Evolutionary conservation across 192 early-diverging fungal genomes (phyloP).

Genomic region (Umbelopsis sp.): DNA sequence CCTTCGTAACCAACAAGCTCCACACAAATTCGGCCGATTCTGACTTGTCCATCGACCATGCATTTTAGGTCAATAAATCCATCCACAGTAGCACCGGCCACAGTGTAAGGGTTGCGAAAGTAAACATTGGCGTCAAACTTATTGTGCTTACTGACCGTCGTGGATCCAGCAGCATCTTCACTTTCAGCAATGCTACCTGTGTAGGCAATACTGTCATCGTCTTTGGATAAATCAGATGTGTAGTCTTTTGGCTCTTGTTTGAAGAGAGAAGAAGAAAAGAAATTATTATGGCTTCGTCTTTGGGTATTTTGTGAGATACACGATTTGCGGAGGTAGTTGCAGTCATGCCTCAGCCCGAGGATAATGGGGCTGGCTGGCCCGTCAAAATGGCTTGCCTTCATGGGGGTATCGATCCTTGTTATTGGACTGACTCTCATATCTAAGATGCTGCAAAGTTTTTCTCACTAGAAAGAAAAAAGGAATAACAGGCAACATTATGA

Average conservation of each 20-base stretch:
- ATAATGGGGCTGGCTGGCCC: not conserved
- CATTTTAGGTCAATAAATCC: conserved; percentile 3
- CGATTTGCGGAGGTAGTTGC: not conserved
- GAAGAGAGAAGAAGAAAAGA: conserved; percentile 6
- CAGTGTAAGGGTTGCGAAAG: not conserved
- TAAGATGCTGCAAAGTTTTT: not conserved
- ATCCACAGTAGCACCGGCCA: not conserved
- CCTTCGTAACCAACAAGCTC: conserved; percentile 8
- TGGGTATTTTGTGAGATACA: not conserved
- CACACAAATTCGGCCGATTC: conserved; percentile 6
- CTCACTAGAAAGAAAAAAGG: not conserved
- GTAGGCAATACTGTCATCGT: conserved; percentile 9
- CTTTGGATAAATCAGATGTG: not conserved
- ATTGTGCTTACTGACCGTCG: not conserved
- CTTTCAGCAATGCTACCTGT: not conserved
- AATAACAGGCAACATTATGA: not conserved
- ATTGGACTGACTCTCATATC: conserved; percentile 1
- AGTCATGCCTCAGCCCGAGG: not conserved
- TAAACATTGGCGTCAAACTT: conserved; percentile 7
- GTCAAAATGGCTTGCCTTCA: not conserved
- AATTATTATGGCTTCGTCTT: not conserved
- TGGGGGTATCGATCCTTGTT: not conserved
- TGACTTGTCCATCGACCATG: conserved; percentile 1
- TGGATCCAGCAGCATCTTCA: not conserved
- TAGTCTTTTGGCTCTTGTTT: not conserved